phyloP scores from a whole-genome alignment of 1,284 basidiomycete species.

The Trametes pubescens region DNA sequence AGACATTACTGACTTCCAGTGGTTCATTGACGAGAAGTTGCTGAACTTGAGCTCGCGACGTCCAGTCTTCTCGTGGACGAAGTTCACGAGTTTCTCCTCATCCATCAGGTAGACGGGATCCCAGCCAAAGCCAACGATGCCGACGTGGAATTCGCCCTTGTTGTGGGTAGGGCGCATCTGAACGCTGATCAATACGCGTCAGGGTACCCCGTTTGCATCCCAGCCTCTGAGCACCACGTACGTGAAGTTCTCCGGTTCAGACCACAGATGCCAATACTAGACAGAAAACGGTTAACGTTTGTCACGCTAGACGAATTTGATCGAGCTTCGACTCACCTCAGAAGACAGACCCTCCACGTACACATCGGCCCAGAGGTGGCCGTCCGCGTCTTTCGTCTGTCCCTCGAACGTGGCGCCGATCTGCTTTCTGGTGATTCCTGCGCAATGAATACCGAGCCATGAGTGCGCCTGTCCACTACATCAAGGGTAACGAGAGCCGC shows the following conservation, averaged over 20 bases:
- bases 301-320: background rate
- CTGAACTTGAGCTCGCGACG: slow-evolving; percentile 23
- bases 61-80: slow-evolving; percentile 17
- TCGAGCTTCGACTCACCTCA: slow-evolving; percentile 30
- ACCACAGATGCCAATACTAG: slow-evolving; percentile 44
- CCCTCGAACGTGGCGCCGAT: slow-evolving; percentile 45
- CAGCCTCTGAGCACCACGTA: slow-evolving; percentile 7
- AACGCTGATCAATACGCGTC: slow-evolving; percentile 4
- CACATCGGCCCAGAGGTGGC: slow-evolving; percentile 44
- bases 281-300: background rate
- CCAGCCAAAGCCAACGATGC: slow-evolving; percentile 18
- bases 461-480: background rate
- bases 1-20: slow-evolving; percentile 24
- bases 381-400: slow-evolving; percentile 41
- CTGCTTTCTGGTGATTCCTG: slow-evolving; percentile 41
- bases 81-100: slow-evolving; percentile 18
- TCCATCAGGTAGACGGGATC: slow-evolving; percentile 20
- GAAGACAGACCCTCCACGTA: slow-evolving; percentile 37
- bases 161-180: slow-evolving; percentile 9
- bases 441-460: background rate
- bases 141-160: slow-evolving; percentile 16
- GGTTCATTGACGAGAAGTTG: slow-evolving; percentile 9
- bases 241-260: slow-evolving; percentile 31
- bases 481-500: background rate
- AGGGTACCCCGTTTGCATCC: background rate